These are phyloP conservation scores for Coniochaeta prunicola DNA, from an alignment of 2,329 filamentous ascomycete genomes.

Conservation along the genomic window DNA sequence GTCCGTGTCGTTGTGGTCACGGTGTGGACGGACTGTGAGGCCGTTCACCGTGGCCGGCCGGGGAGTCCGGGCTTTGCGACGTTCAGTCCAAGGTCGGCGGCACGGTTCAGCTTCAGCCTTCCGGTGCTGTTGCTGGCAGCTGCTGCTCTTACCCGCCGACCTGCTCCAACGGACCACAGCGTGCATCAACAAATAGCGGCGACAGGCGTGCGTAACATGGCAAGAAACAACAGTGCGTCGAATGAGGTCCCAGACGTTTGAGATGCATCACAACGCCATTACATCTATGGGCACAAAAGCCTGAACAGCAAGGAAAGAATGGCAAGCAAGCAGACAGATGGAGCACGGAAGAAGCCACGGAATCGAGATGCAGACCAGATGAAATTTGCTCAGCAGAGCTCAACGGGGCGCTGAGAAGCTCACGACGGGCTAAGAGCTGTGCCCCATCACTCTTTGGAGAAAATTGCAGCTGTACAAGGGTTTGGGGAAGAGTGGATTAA, in stretches of 20 bases:
- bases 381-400: slow-evolving; percentile 1
- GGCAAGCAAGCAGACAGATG: slow-evolving; percentile 1
- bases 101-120: slow-evolving; percentile 6
- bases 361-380: neutral
- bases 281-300: neutral
- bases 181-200: slow-evolving; percentile 16
- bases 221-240: slow-evolving; percentile 6
- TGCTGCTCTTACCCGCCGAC: slow-evolving; percentile 13
- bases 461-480: slow-evolving; percentile 4
- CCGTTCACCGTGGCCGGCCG: neutral
- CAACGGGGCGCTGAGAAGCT: slow-evolving; percentile 1
- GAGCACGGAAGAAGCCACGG: slow-evolving; percentile 1
- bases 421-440: slow-evolving; percentile 1
- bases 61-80: neutral
- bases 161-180: slow-evolving; percentile 9
- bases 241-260: slow-evolving; percentile 6
- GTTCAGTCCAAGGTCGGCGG: neutral
- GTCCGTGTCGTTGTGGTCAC: neutral
- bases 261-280: slow-evolving; percentile 19
- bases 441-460: slow-evolving; percentile 1
- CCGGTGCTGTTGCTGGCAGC: slow-evolving; percentile 8
- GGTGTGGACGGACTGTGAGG: neutral
- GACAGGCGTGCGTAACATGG: slow-evolving; percentile 15
- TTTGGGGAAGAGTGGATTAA: neutral
- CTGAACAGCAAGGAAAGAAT: neutral